Percentiles rank a stretch among this genome's conserved stretches.
These are phyloP conservation scores for Naegleria lovaniensis DNA, from an alignment of 208 protist genomes.

Conservation along the genomic window DNA sequence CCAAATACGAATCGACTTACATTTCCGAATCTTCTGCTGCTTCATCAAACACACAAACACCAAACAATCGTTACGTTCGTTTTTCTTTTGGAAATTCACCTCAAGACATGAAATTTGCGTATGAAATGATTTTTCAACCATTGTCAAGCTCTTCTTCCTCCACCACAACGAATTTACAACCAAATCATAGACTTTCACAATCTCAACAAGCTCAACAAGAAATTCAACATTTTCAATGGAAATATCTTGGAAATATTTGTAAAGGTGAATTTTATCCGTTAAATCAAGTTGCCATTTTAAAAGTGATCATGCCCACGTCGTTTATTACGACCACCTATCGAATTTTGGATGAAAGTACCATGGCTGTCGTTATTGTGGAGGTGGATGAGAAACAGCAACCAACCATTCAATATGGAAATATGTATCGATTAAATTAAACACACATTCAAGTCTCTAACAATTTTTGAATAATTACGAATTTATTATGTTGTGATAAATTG, in stretches of 20 bases:
- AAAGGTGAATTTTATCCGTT: not conserved
- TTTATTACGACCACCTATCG: not conserved
- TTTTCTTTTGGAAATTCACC: not conserved
- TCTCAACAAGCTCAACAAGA: not conserved
- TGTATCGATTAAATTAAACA: constrained; percentile 10
- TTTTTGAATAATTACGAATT: not conserved
- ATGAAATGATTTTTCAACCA: not conserved
- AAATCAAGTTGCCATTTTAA: not conserved
- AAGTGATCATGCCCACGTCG: not conserved
- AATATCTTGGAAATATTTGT: not conserved
- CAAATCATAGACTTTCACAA: not conserved
- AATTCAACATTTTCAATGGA: not conserved
- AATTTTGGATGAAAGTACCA: constrained; percentile 15
- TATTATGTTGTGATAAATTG: not conserved
- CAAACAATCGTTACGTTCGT: not conserved
- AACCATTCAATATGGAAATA: constrained; percentile 30
- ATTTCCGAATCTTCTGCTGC: not conserved
- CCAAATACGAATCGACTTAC: not conserved
- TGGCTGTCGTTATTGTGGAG: constrained; percentile 6
- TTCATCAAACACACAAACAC: not conserved
- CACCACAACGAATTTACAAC: not conserved
- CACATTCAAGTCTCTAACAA: not conserved
- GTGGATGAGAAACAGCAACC: constrained; percentile 1
- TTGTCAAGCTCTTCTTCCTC: not conserved
- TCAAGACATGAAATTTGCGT: not conserved